Evolutionary conservation across 2,329 filamentous ascomycete species (phyloP), one percentile per base, ranked within the genome.

Genomic region (Ceratocystis harringtonii): DNA sequence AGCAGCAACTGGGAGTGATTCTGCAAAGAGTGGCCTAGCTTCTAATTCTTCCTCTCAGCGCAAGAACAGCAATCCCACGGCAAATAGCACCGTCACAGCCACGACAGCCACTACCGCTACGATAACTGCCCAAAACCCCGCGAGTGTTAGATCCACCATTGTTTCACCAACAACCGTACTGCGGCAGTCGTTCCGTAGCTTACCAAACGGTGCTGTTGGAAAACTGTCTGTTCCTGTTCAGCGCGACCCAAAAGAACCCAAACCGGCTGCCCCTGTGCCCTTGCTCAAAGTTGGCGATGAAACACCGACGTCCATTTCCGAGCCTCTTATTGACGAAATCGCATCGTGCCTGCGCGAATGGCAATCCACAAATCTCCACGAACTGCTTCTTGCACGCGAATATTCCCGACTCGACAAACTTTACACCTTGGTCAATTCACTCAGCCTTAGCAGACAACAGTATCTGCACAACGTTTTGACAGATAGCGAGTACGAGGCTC

Each of bases 201-300:
- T 76, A 7, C 71, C 75, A 28, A 77, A 78, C 66, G 77, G 76
- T 63, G 73, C 73, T 4, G 70, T 72, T 5, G 76, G 75, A 36
- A 77, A 71, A 22, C 73, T 82, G 22, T 80, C 81, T 7, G 71
- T 79, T 2, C 77, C 78, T 4, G 73, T 80, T 61, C 76, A 78
- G 69, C 83, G 86, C 68, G 84, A 91, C 70, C 85, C 86, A 1
- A 80, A 83, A 72, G 83, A 79, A 28, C 85, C 86, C 10, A 90
- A 90, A 70, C 94, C 92, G 36, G 84, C 90, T 10, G 95, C 95
- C 10, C 94, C 94, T 0, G 92, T 99, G 7, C 94, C 94, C 3
- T 94, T 97, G 88, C 81, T 99, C 64, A 96, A 96, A 75, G 92
- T 99, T 73, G 94, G 94, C 67, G 94, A 99, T 72, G 94, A 99